Evolutionary conservation across 208 protist species (phyloP).

Genomic region (Crithidia sp.): DNA sequence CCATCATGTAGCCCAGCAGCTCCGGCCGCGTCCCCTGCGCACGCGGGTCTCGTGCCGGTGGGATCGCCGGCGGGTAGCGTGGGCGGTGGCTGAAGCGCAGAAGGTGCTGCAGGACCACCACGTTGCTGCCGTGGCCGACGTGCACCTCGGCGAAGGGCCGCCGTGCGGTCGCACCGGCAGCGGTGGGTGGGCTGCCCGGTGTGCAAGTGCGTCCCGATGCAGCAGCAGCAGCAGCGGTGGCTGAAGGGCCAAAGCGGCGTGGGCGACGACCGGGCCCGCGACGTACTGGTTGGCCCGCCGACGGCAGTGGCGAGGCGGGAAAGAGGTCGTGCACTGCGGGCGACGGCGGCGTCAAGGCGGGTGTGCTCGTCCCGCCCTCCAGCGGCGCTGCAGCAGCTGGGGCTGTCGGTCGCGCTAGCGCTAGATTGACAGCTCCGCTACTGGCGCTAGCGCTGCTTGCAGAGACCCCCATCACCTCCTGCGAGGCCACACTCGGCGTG

Average conservation of each 20-base stretch:
- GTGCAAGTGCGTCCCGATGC: not conserved
- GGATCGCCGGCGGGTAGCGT: conserved; percentile 47
- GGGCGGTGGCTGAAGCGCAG: conserved; percentile 84
- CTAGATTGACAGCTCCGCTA: not conserved
- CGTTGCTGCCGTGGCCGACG: conserved; percentile 43
- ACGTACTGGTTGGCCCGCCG: not conserved
- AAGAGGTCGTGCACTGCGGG: too few relatives aligned
- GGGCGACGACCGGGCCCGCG: conserved; percentile 28
- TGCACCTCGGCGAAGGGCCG: conserved; percentile 26
- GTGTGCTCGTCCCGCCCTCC: not conserved
- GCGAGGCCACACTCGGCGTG: not conserved
- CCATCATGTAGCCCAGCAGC: conserved; percentile 76
- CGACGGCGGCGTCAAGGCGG: not conserved
- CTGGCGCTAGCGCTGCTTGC: not conserved
- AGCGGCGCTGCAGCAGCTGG: not conserved
- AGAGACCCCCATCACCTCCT: not conserved
- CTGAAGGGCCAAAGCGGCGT: conserved; percentile 10
- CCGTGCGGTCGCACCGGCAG: conserved; percentile 1
- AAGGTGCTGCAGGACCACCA: conserved; percentile 71
- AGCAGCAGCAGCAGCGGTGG: not conserved
- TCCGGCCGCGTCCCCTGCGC: conserved; percentile 38
- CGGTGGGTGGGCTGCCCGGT: not conserved
- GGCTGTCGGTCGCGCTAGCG: not conserved
- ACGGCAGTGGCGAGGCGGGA: not conserved
- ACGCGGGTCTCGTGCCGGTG: conserved; percentile 47